These are phyloP conservation scores for Cryphonectria naterciae DNA, from an alignment of 2,329 filamentous ascomycete species.

Conservation along the genomic window DNA sequence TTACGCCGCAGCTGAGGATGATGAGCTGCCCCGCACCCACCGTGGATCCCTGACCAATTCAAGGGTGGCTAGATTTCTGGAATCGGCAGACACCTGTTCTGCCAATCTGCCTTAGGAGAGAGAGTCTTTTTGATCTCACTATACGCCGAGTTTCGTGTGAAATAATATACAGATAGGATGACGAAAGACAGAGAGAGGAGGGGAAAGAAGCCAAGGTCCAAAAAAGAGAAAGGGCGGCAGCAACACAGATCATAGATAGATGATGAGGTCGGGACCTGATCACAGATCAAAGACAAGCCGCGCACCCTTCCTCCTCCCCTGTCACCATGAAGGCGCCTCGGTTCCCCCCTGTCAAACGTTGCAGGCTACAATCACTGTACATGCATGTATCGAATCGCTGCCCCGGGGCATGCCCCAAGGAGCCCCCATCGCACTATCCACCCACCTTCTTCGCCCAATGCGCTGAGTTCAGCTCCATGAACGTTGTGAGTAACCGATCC, in stretches of 20 bases:
- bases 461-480: conserved; percentile 16
- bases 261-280: conserved; percentile 6
- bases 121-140: not conserved
- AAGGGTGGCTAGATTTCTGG: not conserved
- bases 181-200: not conserved
- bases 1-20: conserved; percentile 21
- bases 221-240: not conserved
- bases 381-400: conserved; percentile 15
- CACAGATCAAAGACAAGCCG: conserved; percentile 8
- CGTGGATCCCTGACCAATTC: conserved; percentile 9
- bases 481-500: conserved; percentile 6
- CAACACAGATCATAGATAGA: not conserved
- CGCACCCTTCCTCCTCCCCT: conserved; percentile 14
- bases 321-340: conserved; percentile 6
- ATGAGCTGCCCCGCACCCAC: conserved; percentile 29
- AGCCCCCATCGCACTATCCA: not conserved
- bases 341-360: conserved; percentile 15
- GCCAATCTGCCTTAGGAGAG: not conserved
- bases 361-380: conserved; percentile 15
- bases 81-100: conserved; percentile 1
- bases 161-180: not conserved
- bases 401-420: conserved; percentile 1
- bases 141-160: not conserved
- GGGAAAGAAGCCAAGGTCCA: not conserved
- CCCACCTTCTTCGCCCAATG: not conserved